A percentile compares a stretch with the other conserved stretches of the same genome.
phyloP scores from a whole-genome alignment of 305 asterid genomes.

The Fraxinus baroniana region DNA sequence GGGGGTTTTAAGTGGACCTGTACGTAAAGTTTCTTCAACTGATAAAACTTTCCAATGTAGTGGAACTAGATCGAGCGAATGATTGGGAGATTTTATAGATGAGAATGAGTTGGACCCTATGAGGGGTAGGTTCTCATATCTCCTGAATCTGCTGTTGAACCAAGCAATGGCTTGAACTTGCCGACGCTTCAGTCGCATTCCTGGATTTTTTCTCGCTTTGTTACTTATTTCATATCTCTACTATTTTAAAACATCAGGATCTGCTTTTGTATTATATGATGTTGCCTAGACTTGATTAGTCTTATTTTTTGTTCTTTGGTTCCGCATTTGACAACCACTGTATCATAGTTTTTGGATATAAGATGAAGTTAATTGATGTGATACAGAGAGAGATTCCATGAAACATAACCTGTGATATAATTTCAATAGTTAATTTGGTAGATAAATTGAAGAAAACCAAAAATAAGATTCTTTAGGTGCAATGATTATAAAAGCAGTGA shows the following conservation, averaged over 20 bases:
- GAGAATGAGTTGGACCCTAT: no score
- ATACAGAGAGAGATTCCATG: background rate
- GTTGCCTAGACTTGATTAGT: slow-evolving; percentile 1
- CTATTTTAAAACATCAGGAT: no score
- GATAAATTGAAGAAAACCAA: background rate
- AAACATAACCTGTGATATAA: background rate
- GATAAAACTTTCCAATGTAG: background rate
- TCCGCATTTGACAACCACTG: background rate
- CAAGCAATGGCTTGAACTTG: background rate
- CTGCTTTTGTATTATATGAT: background rate
- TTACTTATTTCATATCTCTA: no score
- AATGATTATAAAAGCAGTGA: background rate
- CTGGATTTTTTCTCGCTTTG: background rate
- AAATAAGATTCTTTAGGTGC: background rate
- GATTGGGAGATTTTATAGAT: background rate
- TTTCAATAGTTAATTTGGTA: background rate
- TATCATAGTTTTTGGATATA: background rate
- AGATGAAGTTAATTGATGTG: slow-evolving; percentile 5
- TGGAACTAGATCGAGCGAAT: background rate
- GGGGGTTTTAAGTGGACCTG: background rate
- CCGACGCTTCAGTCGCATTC: background rate
- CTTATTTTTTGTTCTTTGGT: slow-evolving; percentile 21
- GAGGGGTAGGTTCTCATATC: no score
- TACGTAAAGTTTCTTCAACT: background rate
- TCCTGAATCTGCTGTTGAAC: background rate